phyloP scores from a whole-genome alignment of 306 rosid species.

The Glycine soja region DNA sequence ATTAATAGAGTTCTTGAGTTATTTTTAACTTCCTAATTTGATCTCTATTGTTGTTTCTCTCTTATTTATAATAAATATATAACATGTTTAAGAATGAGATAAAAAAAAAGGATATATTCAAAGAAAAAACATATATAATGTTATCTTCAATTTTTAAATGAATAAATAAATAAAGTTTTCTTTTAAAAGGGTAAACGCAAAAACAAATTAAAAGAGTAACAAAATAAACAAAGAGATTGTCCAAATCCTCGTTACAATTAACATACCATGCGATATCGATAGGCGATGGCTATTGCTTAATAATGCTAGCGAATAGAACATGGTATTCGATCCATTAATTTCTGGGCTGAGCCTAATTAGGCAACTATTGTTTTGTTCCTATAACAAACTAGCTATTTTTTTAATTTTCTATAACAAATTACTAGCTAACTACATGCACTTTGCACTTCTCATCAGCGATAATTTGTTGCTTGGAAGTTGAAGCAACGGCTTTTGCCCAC shows the following conservation, averaged over 20 bases:
- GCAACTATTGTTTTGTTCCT: too few relatives aligned
- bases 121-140: not conserved
- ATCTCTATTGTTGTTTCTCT: not conserved
- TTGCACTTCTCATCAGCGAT: not conserved
- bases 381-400: too few relatives aligned
- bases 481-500: conserved; percentile 36
- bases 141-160: too few relatives aligned
- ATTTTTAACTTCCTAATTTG: not conserved
- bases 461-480: conserved; percentile 27
- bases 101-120: not conserved
- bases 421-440: not conserved
- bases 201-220: not conserved
- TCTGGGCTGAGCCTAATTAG: too few relatives aligned
- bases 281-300: too few relatives aligned
- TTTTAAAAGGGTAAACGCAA: too few relatives aligned
- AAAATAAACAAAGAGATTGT: not conserved
- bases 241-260: not conserved
- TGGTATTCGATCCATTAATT: not conserved
- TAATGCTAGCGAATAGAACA: not conserved
- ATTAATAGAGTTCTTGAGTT: not conserved
- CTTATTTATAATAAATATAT: too few relatives aligned
- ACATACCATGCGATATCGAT: too few relatives aligned
- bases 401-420: not conserved
- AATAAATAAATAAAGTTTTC: too few relatives aligned
- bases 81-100: not conserved